Base-by-base conservation (phyloP, 148 eudicot species). In the Nyssa sinensis region DNA sequence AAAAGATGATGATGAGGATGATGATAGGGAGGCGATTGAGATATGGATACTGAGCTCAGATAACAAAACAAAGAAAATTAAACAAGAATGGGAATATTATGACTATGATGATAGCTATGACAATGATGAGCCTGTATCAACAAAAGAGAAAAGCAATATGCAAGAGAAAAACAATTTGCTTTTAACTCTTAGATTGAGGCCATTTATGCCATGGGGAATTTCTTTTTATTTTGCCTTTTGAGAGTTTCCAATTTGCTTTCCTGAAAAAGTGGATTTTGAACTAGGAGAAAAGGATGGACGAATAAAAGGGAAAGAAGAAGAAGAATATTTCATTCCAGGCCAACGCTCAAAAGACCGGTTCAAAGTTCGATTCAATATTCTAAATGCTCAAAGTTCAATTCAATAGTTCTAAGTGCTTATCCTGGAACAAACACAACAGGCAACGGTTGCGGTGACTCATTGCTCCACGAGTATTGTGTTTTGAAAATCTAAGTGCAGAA, bases 131-230 rank as follows among this genome's bases (percentile, higher is more conserved):
- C 69, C 27, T 80, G 74, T 58, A 70, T 41, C 72, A 64, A 76
- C 44, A 76, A 78, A 78, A 80, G 51, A 31, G 72, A 84, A 83
- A 82, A 83, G 87, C 59, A 81, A 53, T 37, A 41, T 78, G 86
- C 90, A 78, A 80, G 51, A 31, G 72, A 84, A 83, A 82, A 83
- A 86, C 59, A 81, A 53, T 37, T 34, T 78, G 86, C 90, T n/a
- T 87, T 83, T 87, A 87, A 71, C 83, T 62, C 85, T 53, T 66
- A 74, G 79, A 91, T 83, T 86, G 67, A 85, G 89, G 81, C 69
- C 80, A 80, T 78, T 58, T 60, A 75, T 21, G 59, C 82, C 55
- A 74, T 34, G 73, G 49, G 62, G 75, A 69, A 67, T 73, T 81
- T 78, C 84, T 81, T 80, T 80, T 74, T 78, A 14, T 70, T 75